Percentiles rank a stretch among this genome's conserved stretches.
phyloP scores from a whole-genome alignment of 2,329 filamentous ascomycete species.

The Leptoxyphium fumago region DNA sequence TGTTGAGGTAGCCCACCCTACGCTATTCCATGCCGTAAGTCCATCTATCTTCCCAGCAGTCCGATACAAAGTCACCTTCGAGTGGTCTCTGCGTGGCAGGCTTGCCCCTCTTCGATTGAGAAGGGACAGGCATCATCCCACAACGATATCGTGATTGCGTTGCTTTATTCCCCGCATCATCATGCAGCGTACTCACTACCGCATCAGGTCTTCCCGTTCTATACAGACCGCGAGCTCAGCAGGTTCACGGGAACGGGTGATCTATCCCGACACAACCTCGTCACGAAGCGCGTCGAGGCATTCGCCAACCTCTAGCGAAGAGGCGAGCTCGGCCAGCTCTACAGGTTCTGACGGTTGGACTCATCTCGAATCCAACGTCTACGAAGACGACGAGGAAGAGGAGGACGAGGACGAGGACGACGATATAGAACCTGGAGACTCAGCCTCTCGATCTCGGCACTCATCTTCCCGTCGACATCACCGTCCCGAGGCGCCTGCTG shows the following conservation, averaged over 20 bases:
- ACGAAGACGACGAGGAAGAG: slow-evolving; percentile 16
- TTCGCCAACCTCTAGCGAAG: slow-evolving; percentile 16
- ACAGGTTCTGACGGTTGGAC: slow-evolving; percentile 17
- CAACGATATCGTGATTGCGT: too few species aligned
- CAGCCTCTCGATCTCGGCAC: slow-evolving; percentile 28
- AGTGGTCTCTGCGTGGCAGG: too few species aligned
- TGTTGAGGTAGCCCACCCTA: not conserved
- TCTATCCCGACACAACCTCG: slow-evolving; percentile 12
- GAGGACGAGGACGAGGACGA: slow-evolving; percentile 19
- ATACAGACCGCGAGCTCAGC: slow-evolving; percentile 3
- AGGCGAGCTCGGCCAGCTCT: slow-evolving; percentile 6
- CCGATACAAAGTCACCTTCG: too few species aligned
- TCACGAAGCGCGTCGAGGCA: slow-evolving; percentile 17
- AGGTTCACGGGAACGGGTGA: slow-evolving; percentile 12
- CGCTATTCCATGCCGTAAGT: not conserved
- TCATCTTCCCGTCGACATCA: slow-evolving; percentile 18
- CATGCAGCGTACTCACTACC: not conserved
- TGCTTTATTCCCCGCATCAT: not conserved
- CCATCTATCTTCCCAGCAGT: not conserved
- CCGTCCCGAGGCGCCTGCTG: slow-evolving; percentile 17
- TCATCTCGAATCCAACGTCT: slow-evolving; percentile 6
- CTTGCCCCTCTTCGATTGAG: too few species aligned
- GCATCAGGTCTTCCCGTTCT: not conserved
- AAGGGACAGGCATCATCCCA: too few species aligned
- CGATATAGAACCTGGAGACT: slow-evolving; percentile 35